A percentile compares a stretch with the other conserved stretches of the same genome.
These are phyloP conservation scores for Ophiostoma montium DNA, from an alignment of 2,329 filamentous ascomycete species.

Conservation along the genomic window DNA sequence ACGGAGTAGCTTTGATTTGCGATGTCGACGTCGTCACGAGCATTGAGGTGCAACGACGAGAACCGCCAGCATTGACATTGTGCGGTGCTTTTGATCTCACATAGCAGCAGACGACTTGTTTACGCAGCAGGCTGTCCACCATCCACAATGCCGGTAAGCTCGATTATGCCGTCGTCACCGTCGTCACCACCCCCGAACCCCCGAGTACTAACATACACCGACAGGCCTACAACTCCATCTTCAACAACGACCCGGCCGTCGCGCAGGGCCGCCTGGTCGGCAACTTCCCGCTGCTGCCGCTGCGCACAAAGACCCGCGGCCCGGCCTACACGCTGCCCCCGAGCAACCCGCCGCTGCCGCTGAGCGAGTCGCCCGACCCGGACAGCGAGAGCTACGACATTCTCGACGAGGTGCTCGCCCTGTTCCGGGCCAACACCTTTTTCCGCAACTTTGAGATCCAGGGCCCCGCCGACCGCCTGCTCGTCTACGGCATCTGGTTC, in stretches of 20 bases:
- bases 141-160: neutral
- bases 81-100: too few species aligned
- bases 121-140: neutral
- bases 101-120: too few species aligned
- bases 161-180: neutral
- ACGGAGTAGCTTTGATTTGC: neutral
- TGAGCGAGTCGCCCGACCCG: constrained; percentile 56
- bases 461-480: constrained; percentile 80
- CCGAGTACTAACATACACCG: neutral
- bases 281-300: constrained; percentile 88
- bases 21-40: neutral
- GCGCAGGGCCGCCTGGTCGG: constrained; percentile 49
- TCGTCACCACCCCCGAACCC: too few species aligned
- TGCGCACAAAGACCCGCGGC: constrained; percentile 90
- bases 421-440: constrained; percentile 97
- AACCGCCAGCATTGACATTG: neutral
- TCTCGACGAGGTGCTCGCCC: constrained; percentile 78
- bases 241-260: constrained; percentile 58
- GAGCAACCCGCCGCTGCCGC: constrained; percentile 42
- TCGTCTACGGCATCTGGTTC: constrained; percentile 95
- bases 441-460: constrained; percentile 99
- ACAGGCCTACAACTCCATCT: constrained; percentile 96
- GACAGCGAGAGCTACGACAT: constrained; percentile 92
- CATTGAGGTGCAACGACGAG: neutral
- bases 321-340: constrained; percentile 71